Conservation (phyloP, 2,329 filamentous ascomycete species). For the Diaporthe humulicola region DNA sequence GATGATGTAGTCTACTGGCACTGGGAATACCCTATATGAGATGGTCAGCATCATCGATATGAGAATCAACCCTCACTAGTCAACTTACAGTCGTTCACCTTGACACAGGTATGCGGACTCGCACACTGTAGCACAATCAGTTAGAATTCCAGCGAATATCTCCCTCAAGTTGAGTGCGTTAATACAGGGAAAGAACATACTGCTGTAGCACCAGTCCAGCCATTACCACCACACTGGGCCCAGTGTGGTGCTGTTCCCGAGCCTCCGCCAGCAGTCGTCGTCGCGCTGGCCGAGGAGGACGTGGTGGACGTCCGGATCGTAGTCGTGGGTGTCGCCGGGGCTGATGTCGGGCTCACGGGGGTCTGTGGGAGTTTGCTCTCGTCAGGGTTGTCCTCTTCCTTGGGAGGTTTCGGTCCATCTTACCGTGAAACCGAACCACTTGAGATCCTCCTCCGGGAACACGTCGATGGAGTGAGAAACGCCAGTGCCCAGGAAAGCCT, state of each 20-base stretch:
- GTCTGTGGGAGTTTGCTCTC: background rate
- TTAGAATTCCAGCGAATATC: background rate
- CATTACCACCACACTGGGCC: background rate
- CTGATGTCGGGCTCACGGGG: background rate
- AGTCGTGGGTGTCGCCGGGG: background rate
- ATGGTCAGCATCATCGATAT: background rate
- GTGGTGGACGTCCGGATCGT: background rate
- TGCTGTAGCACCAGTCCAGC: background rate
- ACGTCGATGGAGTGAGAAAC: background rate
- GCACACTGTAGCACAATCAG: background rate
- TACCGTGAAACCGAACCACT: slow-evolving; percentile 15
- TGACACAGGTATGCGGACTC: slow-evolving; percentile 1
- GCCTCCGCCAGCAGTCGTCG: background rate
- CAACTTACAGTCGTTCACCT: slow-evolving; percentile 14
- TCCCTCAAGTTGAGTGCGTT: background rate
- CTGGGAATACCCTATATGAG: background rate
- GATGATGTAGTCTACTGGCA: background rate
- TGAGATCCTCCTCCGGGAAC: slow-evolving; percentile 7
- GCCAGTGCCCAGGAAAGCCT: background rate
- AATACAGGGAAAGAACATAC: background rate
- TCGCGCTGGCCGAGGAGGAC: slow-evolving; percentile 8
- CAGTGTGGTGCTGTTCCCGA: background rate
- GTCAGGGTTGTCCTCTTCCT: background rate
- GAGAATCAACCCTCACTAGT: too few relatives aligned
- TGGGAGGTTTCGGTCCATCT: background rate